phyloP scores from a whole-genome alignment of 495 filamentous ascomycete genomes.

The Aspergillus nanangensis region DNA sequence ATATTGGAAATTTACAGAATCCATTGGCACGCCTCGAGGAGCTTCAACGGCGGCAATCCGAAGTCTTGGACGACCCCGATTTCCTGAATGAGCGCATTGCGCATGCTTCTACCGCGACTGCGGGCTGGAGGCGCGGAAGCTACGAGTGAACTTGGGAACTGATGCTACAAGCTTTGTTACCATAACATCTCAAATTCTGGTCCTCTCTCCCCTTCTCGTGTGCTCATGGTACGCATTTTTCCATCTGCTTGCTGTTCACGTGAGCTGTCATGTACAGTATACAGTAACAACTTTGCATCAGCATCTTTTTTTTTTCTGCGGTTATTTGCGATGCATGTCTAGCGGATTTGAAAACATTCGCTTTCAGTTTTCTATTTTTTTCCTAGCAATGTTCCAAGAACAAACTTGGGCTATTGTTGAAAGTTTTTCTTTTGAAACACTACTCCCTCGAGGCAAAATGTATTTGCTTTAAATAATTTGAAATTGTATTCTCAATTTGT shows the following conservation, averaged over 20 bases:
- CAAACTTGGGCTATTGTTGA: too few relatives aligned
- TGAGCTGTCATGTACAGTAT: not conserved
- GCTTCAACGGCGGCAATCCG: constrained; percentile 59
- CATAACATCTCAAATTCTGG: not conserved
- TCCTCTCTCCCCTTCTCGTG: not conserved
- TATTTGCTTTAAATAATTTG: too few relatives aligned
- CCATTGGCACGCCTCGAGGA: constrained; percentile 64
- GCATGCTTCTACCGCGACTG: not conserved
- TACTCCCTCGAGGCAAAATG: too few relatives aligned
- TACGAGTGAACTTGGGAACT: constrained; percentile 1
- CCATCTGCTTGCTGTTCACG: constrained; percentile 13
- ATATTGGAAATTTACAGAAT: constrained; percentile 63
- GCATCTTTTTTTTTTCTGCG: not conserved
- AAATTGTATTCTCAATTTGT: too few relatives aligned
- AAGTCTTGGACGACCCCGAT: constrained; percentile 43
- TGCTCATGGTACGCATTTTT: not conserved
- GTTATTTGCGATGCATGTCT: too few relatives aligned
- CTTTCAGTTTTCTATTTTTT: too few relatives aligned
- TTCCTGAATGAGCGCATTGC: constrained; percentile 11
- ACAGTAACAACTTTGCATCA: not conserved
- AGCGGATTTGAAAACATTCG: too few relatives aligned
- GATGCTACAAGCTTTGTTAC: not conserved
- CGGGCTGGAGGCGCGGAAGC: not conserved
- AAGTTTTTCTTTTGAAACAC: too few relatives aligned
- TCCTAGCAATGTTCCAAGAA: too few relatives aligned